Conservation (phyloP, 1,139 yeast genomes). For the Pichia terricola region DNA sequence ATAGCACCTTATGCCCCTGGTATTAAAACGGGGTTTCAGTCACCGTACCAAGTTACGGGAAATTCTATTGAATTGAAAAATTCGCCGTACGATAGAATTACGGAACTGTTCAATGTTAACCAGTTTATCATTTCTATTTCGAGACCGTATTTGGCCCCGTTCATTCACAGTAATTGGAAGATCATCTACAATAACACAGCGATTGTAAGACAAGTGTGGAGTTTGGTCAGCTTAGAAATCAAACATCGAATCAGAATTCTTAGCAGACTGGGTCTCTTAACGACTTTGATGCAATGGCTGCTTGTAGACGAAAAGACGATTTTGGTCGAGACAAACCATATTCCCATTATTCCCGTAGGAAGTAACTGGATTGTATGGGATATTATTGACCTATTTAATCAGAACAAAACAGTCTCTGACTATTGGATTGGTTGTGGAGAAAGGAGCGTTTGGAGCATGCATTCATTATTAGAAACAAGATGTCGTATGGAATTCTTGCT, state of each 20-base stretch:
- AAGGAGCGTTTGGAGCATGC: slow-evolving; percentile 85
- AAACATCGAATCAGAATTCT: slow-evolving; percentile 77
- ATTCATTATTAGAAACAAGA: slow-evolving; percentile 78
- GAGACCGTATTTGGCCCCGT: slow-evolving; percentile 86
- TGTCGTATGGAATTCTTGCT: slow-evolving; percentile 85
- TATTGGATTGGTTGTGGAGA: slow-evolving; percentile 92
- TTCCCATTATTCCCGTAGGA: slow-evolving; percentile 75
- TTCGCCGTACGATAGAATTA: slow-evolving; percentile 59
- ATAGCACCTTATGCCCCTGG: slow-evolving; percentile 5
- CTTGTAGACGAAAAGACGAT: slow-evolving; percentile 87
- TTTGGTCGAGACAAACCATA: slow-evolving; percentile 55
- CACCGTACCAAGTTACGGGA: slow-evolving; percentile 34
- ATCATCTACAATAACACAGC: slow-evolving; percentile 33
- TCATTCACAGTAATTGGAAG: slow-evolving; percentile 72
- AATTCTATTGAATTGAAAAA: slow-evolving; percentile 8
- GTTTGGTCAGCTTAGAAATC: slow-evolving; percentile 51
- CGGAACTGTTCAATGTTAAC: slow-evolving; percentile 89
- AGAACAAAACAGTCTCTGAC: slow-evolving; percentile 66
- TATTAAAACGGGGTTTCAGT: slow-evolving; percentile 24
- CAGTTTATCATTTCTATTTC: slow-evolving; percentile 86
- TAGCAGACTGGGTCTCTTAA: slow-evolving; percentile 68
- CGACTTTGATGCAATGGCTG: slow-evolving; percentile 61
- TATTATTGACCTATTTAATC: slow-evolving; percentile 46
- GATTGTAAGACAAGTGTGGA: slow-evolving; percentile 30
- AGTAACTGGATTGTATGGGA: slow-evolving; percentile 13